Evolutionary conservation across 2,329 filamentous ascomycete genomes (phyloP), one percentile per base, ranked within the genome.

Genomic region (Epichloe scottii): DNA sequence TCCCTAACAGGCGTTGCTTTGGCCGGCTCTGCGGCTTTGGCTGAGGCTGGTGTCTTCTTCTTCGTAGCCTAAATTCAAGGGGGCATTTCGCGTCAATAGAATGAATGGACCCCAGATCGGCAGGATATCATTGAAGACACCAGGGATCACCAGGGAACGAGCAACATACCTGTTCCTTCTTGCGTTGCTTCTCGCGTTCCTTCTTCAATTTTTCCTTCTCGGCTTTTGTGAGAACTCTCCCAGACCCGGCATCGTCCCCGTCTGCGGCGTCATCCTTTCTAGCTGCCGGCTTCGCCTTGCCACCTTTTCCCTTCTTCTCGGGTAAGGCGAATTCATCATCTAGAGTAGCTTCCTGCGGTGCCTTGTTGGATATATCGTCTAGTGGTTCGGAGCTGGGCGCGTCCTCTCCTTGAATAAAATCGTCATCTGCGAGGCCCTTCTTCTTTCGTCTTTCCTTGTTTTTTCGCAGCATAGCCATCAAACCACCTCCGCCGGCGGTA

Each of bases 201-300:
- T 96, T 98, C 78, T 91, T 97, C 63, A 91, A 77, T 71, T 89
- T 95, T 68, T 98, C 93, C 74, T 98, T 98, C 73, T 98, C 90
- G 53, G 94, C 93, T 79, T 97, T 98, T 39, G 89, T 95, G 72
- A 97, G 82, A 46, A 97, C 77, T 51, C 82, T 79, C 43, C 84
- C 84, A 53, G 74, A 73, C 4, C 74, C 76, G 7, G 68, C 79
- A 11, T 71, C 75, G 11, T 71, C 75, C 17, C 75, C 75, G 19
- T 74, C 76, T 2, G 73, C 76, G 4, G 73, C 71, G 35, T 76
- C 74, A 15, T 68, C 66, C 46, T 72, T 67, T 56, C 73, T 66
- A 17, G 68, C 64, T 10, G 56, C 56, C 63, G 66, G 67, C 63
- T 75, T 66, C 61, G 69, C 64, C 68, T 75, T 61, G 70, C 72